Percentiles rank a stretch among this genome's conserved stretches.
These are phyloP conservation scores for Hyphodiscus hymeniophilus DNA, from an alignment of 495 filamentous ascomycete species.

Conservation along the genomic window DNA sequence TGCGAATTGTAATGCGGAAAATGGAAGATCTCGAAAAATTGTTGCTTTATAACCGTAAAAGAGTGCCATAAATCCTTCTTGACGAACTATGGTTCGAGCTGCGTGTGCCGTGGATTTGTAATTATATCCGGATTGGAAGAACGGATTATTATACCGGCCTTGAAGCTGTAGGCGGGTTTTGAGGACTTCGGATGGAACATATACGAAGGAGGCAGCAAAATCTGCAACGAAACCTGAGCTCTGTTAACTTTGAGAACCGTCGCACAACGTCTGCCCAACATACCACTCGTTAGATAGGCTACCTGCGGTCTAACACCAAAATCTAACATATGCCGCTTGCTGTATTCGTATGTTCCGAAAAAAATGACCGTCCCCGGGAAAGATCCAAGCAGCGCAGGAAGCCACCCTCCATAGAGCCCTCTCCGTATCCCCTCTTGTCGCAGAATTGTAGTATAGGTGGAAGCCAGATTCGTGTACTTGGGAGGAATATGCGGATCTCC, in stretches of 20 bases:
- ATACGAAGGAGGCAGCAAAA: slow-evolving; percentile 81
- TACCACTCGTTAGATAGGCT: slow-evolving; percentile 78
- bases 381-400: slow-evolving; percentile 82
- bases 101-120: slow-evolving; percentile 77
- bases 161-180: slow-evolving; percentile 94
- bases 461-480: slow-evolving; percentile 80
- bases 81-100: slow-evolving; percentile 68
- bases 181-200: slow-evolving; percentile 92
- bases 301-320: slow-evolving; percentile 65
- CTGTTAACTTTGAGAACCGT: slow-evolving; percentile 18
- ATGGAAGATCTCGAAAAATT: slow-evolving; percentile 88
- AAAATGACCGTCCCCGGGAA: slow-evolving; percentile 93
- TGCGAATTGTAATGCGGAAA: slow-evolving; percentile 91
- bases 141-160: slow-evolving; percentile 89
- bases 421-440: slow-evolving; percentile 82
- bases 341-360: slow-evolving; percentile 93
- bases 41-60: slow-evolving; percentile 95
- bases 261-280: slow-evolving; percentile 15
- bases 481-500: slow-evolving; percentile 87
- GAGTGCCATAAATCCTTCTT: slow-evolving; percentile 75
- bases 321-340: slow-evolving; percentile 84
- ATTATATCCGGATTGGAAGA: slow-evolving; percentile 89
- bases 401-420: slow-evolving; percentile 88
- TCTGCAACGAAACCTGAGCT: slow-evolving; percentile 76
- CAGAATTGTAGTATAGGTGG: slow-evolving; percentile 85